Conservation (phyloP, 2,329 filamentous ascomycete species). For the Cladophialophora carrionii region DNA sequence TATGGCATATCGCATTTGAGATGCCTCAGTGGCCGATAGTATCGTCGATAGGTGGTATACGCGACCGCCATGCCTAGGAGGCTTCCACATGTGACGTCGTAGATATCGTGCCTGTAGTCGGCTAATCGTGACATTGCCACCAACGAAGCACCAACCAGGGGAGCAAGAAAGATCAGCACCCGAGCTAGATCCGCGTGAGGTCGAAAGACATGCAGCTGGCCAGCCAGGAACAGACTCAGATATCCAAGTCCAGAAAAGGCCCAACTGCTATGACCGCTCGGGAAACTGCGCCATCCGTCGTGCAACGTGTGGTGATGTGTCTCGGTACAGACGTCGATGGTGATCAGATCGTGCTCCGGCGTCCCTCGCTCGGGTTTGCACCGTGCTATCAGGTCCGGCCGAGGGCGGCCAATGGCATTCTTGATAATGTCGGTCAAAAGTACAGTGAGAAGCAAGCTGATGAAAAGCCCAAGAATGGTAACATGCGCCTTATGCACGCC, state of each 20-base stretch:
- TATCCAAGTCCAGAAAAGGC: conserved; percentile 65
- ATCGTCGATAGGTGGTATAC: conserved; percentile 63
- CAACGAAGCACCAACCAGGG: conserved; percentile 60
- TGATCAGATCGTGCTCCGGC: conserved; percentile 58
- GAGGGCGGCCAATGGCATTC: conserved; percentile 79
- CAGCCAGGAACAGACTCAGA: conserved; percentile 53
- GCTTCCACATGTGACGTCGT: conserved; percentile 62
- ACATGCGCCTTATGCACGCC: conserved; percentile 80
- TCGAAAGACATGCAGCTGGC: conserved; percentile 62
- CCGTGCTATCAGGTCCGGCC: conserved; percentile 84
- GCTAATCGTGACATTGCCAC: conserved; percentile 66
- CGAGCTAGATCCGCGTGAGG: conserved; percentile 61
- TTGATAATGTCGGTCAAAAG: conserved; percentile 92
- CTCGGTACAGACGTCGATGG: conserved; percentile 52
- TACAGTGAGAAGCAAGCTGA: conserved; percentile 73
- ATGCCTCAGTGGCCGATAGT: conserved; percentile 60
- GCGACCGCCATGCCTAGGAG: conserved; percentile 59
- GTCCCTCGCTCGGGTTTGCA: conserved; percentile 72
- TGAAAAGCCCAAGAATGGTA: conserved; percentile 77
- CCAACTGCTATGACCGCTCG: conserved; percentile 65
- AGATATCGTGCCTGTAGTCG: conserved; percentile 67
- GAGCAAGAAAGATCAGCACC: conserved; percentile 59
- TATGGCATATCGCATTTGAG: conserved; percentile 58
- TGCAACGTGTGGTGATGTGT: conserved; percentile 61
- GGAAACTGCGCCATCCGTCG: conserved; percentile 68